These are phyloP conservation scores for Xylaria sp. DNA, from an alignment of 2,329 filamentous ascomycete species.

Conservation along the genomic window DNA sequence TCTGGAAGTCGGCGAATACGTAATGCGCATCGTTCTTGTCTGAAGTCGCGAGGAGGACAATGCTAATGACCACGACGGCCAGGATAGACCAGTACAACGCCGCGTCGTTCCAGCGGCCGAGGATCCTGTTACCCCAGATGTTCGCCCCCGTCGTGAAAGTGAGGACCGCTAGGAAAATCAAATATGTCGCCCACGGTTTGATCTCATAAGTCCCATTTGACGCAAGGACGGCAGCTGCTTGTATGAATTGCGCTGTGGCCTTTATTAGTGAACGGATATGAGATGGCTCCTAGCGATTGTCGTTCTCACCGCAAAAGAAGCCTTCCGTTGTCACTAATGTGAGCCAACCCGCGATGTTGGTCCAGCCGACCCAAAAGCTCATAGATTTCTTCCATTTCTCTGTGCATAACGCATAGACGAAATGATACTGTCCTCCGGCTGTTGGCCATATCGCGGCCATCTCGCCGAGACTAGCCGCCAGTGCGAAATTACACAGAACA, in stretches of 20 bases:
- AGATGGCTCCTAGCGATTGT: not conserved
- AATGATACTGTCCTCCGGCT: constrained; percentile 60
- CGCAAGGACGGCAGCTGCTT: constrained; percentile 55
- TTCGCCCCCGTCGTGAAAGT: constrained; percentile 54
- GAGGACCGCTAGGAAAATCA: constrained; percentile 56
- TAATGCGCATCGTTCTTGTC: constrained; percentile 55
- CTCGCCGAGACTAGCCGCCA: constrained; percentile 57
- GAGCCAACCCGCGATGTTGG: constrained; percentile 60
- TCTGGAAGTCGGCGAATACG: constrained; percentile 59
- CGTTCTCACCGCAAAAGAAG: constrained; percentile 54
- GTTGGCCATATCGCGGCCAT: constrained; percentile 59
- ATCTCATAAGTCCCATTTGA: constrained; percentile 54
- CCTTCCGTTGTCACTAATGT: constrained; percentile 57
- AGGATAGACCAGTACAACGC: constrained; percentile 57
- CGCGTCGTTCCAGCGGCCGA: constrained; percentile 56
- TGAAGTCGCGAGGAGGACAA: constrained; percentile 55
- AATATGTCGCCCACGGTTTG: constrained; percentile 55
- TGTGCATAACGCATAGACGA: constrained; percentile 55
- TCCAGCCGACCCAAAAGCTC: constrained; percentile 59
- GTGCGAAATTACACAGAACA: constrained; percentile 57
- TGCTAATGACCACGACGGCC: constrained; percentile 57
- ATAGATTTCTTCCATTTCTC: constrained; percentile 53
- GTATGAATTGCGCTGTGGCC: constrained; percentile 56
- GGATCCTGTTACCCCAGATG: constrained; percentile 55
- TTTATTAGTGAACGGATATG: not conserved